Evolutionary conservation across 2,329 filamentous ascomycete genomes (phyloP), one percentile per base, ranked within the genome.

Genomic region (Cryphonectria carpinicola): DNA sequence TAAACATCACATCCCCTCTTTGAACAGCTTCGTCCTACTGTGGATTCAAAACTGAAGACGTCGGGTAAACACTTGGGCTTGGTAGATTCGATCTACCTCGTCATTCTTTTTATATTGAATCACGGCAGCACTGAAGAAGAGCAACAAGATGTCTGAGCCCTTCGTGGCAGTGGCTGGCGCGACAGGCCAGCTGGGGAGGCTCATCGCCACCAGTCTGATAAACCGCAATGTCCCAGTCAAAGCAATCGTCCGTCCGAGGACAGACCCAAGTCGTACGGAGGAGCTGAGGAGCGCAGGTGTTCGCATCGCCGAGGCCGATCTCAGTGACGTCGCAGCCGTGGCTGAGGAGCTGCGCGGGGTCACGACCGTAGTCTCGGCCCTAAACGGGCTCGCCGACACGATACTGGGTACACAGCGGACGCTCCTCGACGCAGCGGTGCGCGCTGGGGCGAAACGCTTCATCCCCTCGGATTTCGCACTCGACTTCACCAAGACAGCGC

Each of bases 391-490:
- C 41, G 66, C 58, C 63, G 69, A 73, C 37, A 71, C 71, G 7
- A 69, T 73, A 43, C 71, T 71, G 37, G 80, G 78, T 25, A 80
- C 80, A 5, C 89, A 91, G 76, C 78, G 79, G 19, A 78, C 81
- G 25, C 76, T 90, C 68, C 83, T 90, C 62, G 85, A 91, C 65
- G 89, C 88, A 1, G 84, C 88, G 19, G 82, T 87, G 61, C 84
- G 84, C 8, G 88, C 88, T 0, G 86, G 87, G 10, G 88, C 91
- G 8, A 83, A 87, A 74, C 84, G 88, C n/a, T 89, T 90, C 80
- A 80, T 91, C 39, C 88, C 89, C 1, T 86, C 86, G 2, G 88
- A 91, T 69, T 91, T 86, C 54, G 64, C 73, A 13, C 72, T 74
- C 39, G 73, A 74, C 64, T 74, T 74, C 67, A 74, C 73, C 37